These are phyloP conservation scores for Talaromyces liani DNA, from an alignment of 495 filamentous ascomycete species.

Conservation along the genomic window DNA sequence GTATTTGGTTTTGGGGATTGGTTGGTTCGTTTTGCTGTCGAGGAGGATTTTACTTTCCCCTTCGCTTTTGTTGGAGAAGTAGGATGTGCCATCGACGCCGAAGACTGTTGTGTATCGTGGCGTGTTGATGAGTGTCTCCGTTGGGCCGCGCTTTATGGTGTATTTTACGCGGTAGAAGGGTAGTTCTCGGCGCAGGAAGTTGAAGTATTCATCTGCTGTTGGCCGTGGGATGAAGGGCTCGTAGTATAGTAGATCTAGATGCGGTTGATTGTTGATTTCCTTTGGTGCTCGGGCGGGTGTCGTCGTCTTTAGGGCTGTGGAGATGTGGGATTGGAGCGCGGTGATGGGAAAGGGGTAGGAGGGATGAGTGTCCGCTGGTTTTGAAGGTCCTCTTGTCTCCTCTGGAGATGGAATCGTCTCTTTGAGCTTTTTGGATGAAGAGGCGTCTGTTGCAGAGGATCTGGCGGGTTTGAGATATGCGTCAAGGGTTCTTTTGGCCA, in stretches of 20 bases:
- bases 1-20: conserved; percentile 41
- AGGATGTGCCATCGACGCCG: conserved; percentile 55
- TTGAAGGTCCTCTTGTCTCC: neutral
- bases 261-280: conserved; percentile 50
- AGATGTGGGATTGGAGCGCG: conserved; percentile 41
- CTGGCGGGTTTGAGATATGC: conserved; percentile 3
- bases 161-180: conserved; percentile 71
- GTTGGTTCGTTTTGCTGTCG: conserved; percentile 34
- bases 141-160: conserved; percentile 50
- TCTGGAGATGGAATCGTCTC: neutral
- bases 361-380: conserved; percentile 26
- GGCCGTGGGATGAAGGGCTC: conserved; percentile 52
- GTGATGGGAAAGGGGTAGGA: conserved; percentile 59
- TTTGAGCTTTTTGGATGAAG: conserved; percentile 8
- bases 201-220: conserved; percentile 50
- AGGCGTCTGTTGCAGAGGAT: neutral
- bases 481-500: conserved; percentile 7
- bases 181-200: conserved; percentile 53
- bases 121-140: conserved; percentile 55
- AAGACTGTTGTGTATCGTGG: conserved; percentile 68
- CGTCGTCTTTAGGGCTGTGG: conserved; percentile 23
- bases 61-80: too few species aligned
- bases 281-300: conserved; percentile 12
- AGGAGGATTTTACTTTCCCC: too few species aligned
- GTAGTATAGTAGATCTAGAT: conserved; percentile 63